phyloP scores from a whole-genome alignment of 805 yeast species.

The Saccharomycopsis fodiens region DNA sequence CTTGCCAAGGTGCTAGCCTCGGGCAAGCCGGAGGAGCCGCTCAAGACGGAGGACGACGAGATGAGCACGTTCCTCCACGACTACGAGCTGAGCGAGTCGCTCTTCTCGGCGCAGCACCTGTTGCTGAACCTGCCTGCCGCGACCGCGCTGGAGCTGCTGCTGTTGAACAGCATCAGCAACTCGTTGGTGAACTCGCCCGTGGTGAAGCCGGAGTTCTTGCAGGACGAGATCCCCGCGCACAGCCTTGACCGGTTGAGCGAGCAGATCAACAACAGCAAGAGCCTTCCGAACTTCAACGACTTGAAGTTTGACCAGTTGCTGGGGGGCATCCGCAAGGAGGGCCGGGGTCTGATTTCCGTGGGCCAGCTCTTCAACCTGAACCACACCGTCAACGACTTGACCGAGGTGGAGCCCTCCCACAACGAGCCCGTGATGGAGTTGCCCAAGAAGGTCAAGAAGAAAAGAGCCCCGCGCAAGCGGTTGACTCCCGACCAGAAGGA shows the following conservation, averaged over 20 bases:
- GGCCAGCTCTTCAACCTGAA: neutral
- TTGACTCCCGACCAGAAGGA: constrained; percentile 53
- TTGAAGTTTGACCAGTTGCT: constrained; percentile 4
- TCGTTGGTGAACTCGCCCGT: constrained; percentile 27
- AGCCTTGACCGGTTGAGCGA: neutral
- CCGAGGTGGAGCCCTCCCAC: neutral
- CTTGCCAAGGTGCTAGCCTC: constrained; percentile 6
- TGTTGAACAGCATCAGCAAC: constrained; percentile 23
- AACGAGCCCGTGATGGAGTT: constrained; percentile 1
- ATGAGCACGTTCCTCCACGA: constrained; percentile 4
- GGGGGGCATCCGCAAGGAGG: neutral
- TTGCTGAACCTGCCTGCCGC: neutral
- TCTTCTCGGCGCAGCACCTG: constrained; percentile 5
- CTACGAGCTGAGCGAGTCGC: constrained; percentile 6
- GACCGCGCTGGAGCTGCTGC: constrained; percentile 1
- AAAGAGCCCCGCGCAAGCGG: constrained; percentile 47
- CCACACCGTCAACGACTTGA: constrained; percentile 6
- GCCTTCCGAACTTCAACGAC: constrained; percentile 8
- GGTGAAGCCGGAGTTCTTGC: constrained; percentile 28
- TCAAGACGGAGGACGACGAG: neutral
- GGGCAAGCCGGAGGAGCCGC: neutral
- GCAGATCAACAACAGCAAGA: constrained; percentile 3
- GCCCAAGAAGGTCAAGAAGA: constrained; percentile 29
- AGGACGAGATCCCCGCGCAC: constrained; percentile 28
- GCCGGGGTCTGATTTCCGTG: neutral